phyloP scores from a whole-genome alignment of 2,329 filamentous ascomycete species.

The Colletotrichum karsti region DNA sequence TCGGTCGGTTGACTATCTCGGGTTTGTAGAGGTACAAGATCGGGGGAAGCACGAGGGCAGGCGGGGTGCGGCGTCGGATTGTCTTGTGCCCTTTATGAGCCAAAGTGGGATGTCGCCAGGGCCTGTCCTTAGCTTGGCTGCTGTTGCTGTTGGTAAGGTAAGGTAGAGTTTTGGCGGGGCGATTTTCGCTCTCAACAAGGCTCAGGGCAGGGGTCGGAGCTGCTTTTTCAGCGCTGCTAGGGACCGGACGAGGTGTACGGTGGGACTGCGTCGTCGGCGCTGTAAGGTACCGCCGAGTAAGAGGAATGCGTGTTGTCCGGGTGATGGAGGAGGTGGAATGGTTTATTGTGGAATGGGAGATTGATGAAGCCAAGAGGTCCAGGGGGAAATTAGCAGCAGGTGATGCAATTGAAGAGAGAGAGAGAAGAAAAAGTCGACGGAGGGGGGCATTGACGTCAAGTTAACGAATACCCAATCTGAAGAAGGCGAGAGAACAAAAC shows the following conservation, averaged over 20 bases:
- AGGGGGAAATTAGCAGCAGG: not conserved
- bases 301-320: conserved; percentile 5
- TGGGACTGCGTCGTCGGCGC: not conserved
- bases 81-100: not conserved
- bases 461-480: not conserved
- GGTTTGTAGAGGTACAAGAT: not conserved
- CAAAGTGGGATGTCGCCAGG: not conserved
- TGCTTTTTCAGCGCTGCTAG: conserved; percentile 10
- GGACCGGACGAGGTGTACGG: not conserved
- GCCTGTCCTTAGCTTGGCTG: not conserved
- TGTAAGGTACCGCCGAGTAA: not conserved
- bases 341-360: not conserved
- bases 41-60: not conserved
- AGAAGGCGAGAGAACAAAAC: too few relatives aligned
- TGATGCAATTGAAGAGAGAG: not conserved
- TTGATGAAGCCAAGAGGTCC: not conserved
- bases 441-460: not conserved
- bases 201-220: conserved; percentile 7
- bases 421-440: not conserved
- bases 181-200: not conserved
- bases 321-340: not conserved
- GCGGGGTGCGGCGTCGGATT: not conserved
- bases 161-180: conserved; percentile 9
- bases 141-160: not conserved
- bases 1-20: not conserved